A percentile compares a stretch with the other conserved stretches of the same genome.
Conservation (phyloP, 805 yeast species). For the Helenozyma rhizophorensis region DNA sequence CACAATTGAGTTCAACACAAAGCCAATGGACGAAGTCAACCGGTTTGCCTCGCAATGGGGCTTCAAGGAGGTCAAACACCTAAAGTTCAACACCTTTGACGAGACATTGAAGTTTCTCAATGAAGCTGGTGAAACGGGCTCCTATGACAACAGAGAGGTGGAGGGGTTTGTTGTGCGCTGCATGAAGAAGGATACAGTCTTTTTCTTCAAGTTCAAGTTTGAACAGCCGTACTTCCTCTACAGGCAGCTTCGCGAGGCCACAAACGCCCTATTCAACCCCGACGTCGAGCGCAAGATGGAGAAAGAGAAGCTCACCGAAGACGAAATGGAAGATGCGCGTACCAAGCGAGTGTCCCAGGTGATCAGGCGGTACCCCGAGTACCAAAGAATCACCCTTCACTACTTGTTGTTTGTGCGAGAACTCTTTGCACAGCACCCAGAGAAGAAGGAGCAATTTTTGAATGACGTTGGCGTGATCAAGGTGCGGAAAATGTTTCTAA, state of each 20-base stretch:
- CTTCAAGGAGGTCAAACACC: conserved; percentile 54
- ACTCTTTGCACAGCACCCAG: conserved; percentile 46
- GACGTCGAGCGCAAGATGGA: conserved; percentile 17
- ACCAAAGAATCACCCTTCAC: conserved; percentile 56
- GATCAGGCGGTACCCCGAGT: conserved; percentile 36
- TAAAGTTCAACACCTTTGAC: conserved; percentile 33
- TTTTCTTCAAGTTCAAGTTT: conserved; percentile 88
- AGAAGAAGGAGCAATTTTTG: conserved; percentile 41
- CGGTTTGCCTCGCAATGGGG: conserved; percentile 66
- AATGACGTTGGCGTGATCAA: conserved; percentile 70
- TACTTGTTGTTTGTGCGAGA: conserved; percentile 67
- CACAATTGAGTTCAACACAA: conserved; percentile 57
- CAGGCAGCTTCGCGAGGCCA: conserved; percentile 85
- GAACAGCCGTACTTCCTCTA: conserved; percentile 93
- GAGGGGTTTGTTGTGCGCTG: conserved; percentile 94
- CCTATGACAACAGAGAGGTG: conserved; percentile 64
- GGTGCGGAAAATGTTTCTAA: conserved; percentile 62
- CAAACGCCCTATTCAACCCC: conserved; percentile 46
- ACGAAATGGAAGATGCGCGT: no score
- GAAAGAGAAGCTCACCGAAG: conserved; percentile 30
- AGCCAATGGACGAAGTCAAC: conserved; percentile 55
- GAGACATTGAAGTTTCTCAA: conserved; percentile 50
- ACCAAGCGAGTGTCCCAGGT: no score
- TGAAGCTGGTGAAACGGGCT: conserved; percentile 59
- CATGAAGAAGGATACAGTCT: conserved; percentile 27